phyloP scores from a whole-genome alignment of 148 eudicot species.

The Dysphania ambrosioides region DNA sequence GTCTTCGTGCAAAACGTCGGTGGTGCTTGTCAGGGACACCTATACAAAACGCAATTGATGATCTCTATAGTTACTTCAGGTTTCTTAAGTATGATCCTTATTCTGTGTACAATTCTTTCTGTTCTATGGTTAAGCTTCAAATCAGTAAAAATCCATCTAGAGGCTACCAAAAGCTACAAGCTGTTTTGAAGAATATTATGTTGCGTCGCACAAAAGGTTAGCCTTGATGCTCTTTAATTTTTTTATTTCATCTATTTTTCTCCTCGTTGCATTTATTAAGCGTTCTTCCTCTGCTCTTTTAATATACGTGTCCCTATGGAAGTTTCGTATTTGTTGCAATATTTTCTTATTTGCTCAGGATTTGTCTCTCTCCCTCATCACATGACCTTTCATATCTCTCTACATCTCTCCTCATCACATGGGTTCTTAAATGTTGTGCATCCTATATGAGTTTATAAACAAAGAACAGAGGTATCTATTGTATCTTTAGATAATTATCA shows the following conservation, averaged over 20 bases:
- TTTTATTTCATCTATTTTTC: too few relatives aligned
- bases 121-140: conserved; percentile 65
- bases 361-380: too few relatives aligned
- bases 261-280: background rate
- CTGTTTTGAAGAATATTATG: conserved; percentile 85
- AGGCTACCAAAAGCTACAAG: conserved; percentile 86
- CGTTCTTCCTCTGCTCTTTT: too few relatives aligned
- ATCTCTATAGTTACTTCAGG: conserved; percentile 95
- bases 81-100: conserved; percentile 87
- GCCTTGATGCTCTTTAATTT: conserved; percentile 4
- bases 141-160: conserved; percentile 52
- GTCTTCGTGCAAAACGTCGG: conserved; percentile 93
- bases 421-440: too few relatives aligned
- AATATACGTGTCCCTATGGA: too few relatives aligned
- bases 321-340: too few relatives aligned
- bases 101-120: conserved; percentile 60
- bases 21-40: conserved; percentile 99
- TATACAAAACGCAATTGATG: conserved; percentile 95
- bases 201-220: conserved; percentile 96
- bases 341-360: too few relatives aligned
- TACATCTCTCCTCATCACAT: too few relatives aligned
- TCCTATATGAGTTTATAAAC: too few relatives aligned
- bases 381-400: too few relatives aligned
- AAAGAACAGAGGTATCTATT: too few relatives aligned
- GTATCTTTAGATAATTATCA: background rate